phyloP scores from a whole-genome alignment of 2,329 filamentous ascomycete species.

The Cytospora leucostoma region DNA sequence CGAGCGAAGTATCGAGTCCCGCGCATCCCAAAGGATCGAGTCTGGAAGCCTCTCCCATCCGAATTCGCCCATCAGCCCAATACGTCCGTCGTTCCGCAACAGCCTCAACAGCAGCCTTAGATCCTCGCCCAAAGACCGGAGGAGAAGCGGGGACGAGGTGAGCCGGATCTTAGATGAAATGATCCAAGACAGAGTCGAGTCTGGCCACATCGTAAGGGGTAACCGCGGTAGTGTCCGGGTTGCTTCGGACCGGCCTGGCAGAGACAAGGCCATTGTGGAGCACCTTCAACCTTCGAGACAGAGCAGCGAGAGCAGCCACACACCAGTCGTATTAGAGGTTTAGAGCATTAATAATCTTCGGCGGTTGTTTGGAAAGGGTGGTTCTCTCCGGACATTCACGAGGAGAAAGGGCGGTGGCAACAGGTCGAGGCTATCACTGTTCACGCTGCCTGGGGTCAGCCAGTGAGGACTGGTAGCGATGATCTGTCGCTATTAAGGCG shows the following conservation, averaged over 20 bases:
- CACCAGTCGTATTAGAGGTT: slow-evolving; percentile 24
- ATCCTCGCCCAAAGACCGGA: slow-evolving; percentile 41
- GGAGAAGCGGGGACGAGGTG: slow-evolving; percentile 84
- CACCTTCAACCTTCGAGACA: slow-evolving; percentile 43
- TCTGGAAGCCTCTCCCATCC: slow-evolving; percentile 13
- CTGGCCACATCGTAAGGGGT: slow-evolving; percentile 69
- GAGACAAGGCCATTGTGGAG: slow-evolving; percentile 39
- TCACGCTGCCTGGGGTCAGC: slow-evolving; percentile 11
- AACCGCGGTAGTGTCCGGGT: slow-evolving; percentile 67
- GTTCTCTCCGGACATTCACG: background rate
- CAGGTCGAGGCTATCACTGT: background rate
- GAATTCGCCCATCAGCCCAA: slow-evolving; percentile 35
- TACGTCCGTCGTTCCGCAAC: slow-evolving; percentile 26
- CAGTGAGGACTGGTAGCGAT: slow-evolving; percentile 9
- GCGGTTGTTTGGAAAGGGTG: slow-evolving; percentile 13
- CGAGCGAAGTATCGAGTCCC: slow-evolving; percentile 50
- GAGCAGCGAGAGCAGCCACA: slow-evolving; percentile 30
- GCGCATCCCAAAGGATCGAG: slow-evolving; percentile 35
- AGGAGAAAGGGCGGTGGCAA: background rate
- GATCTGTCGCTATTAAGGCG: slow-evolving; percentile 1
- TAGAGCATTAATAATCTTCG: slow-evolving; percentile 26
- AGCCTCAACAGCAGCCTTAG: slow-evolving; percentile 30
- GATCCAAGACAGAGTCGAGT: slow-evolving; percentile 86
- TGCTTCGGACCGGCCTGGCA: slow-evolving; percentile 38
- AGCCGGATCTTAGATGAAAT: slow-evolving; percentile 93